Base-by-base conservation (phyloP, 306 rosid genomes). In the Dicorynia guianensis region DNA sequence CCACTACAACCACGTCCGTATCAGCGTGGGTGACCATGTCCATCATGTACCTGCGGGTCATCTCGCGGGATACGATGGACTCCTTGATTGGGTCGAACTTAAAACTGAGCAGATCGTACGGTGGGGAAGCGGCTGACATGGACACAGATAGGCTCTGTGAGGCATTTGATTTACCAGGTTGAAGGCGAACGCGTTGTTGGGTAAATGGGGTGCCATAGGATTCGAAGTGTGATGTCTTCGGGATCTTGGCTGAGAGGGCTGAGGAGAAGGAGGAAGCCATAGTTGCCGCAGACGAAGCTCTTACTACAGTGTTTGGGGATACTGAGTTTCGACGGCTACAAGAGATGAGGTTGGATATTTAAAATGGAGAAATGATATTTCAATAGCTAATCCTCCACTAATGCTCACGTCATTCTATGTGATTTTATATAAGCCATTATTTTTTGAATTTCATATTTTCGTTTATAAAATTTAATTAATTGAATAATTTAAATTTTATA, bases 41-140 rank as follows among this genome's bases (percentile, higher is more conserved):
- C 8, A 81, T 93, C 97, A 93, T 89, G 89, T 93, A 93, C 25
- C 97, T 81, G 14, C 98, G 85, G 12, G 97, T 93, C 98, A 93
- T 93, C 83, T 91, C 97, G 0, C 97, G 80, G 0, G 98, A 79
- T 10, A 93, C 98, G 25, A 83, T 87, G 2, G 98, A 93, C 67
- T 85, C 89, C 69, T 75, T 81, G n/a, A 85, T 85, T 1, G 86
- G 86, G 0, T 42, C 15, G 35, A 85, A 85, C n/a, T 11, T 70
- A 75, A 81, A 85, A 3, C 76, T 14, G 0, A 3, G 13, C 0
- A 85, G 67, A 18, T 85, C 81, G 25, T 85, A 81, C 3, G 81
- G 76, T 54, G 76, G 80, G 5, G 79, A 20, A 10, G 78, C 49
- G 14, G 82, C 56, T 3, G 89, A 82, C 81, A 82, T 72, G 46